These are phyloP conservation scores for Yarrowia keelungensis DNA, from an alignment of 805 yeast genomes.

Conservation along the genomic window DNA sequence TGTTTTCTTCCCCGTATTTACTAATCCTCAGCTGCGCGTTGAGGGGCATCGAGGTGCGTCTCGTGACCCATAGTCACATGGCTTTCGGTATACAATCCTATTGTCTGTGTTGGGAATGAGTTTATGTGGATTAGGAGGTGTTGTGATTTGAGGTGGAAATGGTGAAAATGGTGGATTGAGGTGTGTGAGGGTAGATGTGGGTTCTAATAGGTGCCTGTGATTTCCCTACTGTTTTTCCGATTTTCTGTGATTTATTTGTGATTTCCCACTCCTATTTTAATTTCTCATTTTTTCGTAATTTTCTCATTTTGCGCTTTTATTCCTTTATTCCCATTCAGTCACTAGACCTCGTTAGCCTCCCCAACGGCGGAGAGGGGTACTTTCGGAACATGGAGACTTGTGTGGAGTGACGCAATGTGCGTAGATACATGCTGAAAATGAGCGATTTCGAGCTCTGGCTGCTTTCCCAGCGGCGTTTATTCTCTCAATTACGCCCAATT, in stretches of 20 bases:
- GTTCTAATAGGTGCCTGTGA: too few relatives aligned
- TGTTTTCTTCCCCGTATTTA: too few relatives aligned
- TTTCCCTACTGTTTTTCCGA: too few relatives aligned
- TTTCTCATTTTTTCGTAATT: not conserved
- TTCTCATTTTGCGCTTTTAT: not conserved
- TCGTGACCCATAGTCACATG: slow-evolving; percentile 37
- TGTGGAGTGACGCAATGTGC: not conserved
- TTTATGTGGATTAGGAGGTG: too few relatives aligned
- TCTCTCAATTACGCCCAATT: too few relatives aligned
- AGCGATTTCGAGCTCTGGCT: too few relatives aligned
- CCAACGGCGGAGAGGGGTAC: slow-evolving; percentile 35
- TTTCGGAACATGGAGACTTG: not conserved
- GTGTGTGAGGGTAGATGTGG: too few relatives aligned
- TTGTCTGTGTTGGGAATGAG: not conserved
- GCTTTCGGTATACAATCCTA: slow-evolving; percentile 14
- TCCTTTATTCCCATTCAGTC: not conserved
- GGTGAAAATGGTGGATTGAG: too few relatives aligned
- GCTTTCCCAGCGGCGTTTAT: not conserved
- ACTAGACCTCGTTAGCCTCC: slow-evolving; percentile 35
- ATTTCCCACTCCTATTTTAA: not conserved
- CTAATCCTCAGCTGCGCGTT: slow-evolving; percentile 18
- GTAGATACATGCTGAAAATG: not conserved
- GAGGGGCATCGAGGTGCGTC: slow-evolving; percentile 33
- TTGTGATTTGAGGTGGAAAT: not conserved
- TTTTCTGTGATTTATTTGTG: too few relatives aligned